Evolutionary conservation across 2,329 filamentous ascomycete genomes (phyloP), one percentile per base, ranked within the genome.

Genomic region (Pyricularia grisea): DNA sequence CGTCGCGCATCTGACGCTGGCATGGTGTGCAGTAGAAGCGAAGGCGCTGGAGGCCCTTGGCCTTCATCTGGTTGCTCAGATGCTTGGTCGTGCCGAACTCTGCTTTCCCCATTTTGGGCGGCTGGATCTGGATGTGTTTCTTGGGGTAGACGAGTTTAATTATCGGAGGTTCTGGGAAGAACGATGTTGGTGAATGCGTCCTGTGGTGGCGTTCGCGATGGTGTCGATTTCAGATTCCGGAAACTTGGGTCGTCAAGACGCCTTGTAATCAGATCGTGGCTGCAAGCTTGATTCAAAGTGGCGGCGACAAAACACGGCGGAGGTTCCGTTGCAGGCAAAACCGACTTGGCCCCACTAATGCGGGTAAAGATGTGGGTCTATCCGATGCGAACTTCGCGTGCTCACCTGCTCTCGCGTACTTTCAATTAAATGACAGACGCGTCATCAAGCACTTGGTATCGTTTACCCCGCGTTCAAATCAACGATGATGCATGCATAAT

Each of bases 1-100:
- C 92, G 77, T 97, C 93, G 70, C 71, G 72, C 77, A 87, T 88
- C 74, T 93, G 90, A 70, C 87, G 84, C 76, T 92, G 86, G 81
- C 94, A 97, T 6, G 91, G 87, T 77, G 91, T 88, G 72, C 94
- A 97, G 81, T 94, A 98, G 92, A 93, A 99, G 77, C 94, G 87
- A 68, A 99, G 83, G 7, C 94, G 87, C 75, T 95, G 91, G 12
- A 88, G 80, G 68, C 89, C 89, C 78, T 92, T 91, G 72, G 88
- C 87, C 81, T 97, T 97, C 82, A 97, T 90, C 81, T 93, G 91
- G 82, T 98, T 98, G 80, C 87, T 88, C 70, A 98, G 86, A 78
- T 92, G 87, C 81, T 97, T 98, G n/a, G 90, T 93, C 69, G 90
- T 92, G 72, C 95, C 95, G 68, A 92, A 89, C 83, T 98, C 95